Percentiles rank a stretch among this genome's conserved stretches.
Evolutionary conservation across 139 green algal species (phyloP).

Genomic region (Micractinium conductrix): DNA sequence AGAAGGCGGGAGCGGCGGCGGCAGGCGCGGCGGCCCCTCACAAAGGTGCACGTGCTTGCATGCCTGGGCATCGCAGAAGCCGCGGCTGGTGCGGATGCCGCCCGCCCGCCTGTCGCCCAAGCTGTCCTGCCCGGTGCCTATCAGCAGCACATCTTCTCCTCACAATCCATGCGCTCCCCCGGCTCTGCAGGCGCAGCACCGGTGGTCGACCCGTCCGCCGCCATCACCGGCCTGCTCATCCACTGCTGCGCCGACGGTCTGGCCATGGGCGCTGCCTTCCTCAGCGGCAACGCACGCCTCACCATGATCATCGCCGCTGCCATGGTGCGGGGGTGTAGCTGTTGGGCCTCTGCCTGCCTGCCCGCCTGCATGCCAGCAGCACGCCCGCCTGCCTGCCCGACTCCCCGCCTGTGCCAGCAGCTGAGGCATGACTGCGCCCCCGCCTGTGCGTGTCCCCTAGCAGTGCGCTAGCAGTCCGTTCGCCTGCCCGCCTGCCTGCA

Average conservation of each 20-base stretch:
- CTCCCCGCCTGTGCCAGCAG: too few relatives aligned
- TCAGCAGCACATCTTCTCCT: too few relatives aligned
- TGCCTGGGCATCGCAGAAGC: not conserved
- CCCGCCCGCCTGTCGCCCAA: not conserved
- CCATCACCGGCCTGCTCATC: slow-evolving; percentile 57
- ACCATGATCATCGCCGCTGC: slow-evolving; percentile 43
- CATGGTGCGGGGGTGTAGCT: too few relatives aligned
- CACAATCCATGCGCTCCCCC: not conserved
- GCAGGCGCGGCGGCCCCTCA: not conserved
- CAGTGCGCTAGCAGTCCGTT: too few relatives aligned
- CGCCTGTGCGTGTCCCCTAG: too few relatives aligned
- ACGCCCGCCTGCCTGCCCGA: too few relatives aligned
- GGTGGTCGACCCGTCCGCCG: slow-evolving; percentile 7
- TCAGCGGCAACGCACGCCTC: slow-evolving; percentile 48
- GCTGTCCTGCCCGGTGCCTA: not conserved
- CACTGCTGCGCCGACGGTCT: slow-evolving; percentile 69
- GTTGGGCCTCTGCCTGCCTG: too few relatives aligned
- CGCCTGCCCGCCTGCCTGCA: too few relatives aligned
- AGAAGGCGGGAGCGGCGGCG: not conserved
- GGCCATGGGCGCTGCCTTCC: slow-evolving; percentile 63
- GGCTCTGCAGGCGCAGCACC: not conserved
- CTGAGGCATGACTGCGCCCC: too few relatives aligned
- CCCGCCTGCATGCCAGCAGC: too few relatives aligned
- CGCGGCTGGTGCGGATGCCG: not conserved
- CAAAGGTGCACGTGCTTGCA: slow-evolving; percentile 19